Conservation (phyloP, 768 basidiomycete genomes). For the Boletus sp. region DNA sequence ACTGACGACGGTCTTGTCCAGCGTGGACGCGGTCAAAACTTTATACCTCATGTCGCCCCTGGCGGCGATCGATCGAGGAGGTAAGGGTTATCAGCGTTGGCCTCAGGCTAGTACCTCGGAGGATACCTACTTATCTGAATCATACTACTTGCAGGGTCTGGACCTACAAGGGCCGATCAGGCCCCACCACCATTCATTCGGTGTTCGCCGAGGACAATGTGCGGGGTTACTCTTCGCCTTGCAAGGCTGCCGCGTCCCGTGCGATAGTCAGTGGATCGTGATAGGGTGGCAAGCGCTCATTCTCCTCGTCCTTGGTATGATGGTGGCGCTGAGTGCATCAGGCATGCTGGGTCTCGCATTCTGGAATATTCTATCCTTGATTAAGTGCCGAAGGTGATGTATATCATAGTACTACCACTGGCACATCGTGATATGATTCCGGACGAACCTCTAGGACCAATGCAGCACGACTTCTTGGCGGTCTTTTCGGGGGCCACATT, state of each 20-base stretch:
- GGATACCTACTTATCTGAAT: not conserved
- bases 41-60: conserved; percentile 11
- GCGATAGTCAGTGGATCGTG: not conserved
- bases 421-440: not conserved
- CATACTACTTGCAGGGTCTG: not conserved
- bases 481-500: not conserved
- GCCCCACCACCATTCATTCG: not conserved
- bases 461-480: not conserved
- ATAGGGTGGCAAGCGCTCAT: not conserved
- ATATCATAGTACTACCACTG: not conserved
- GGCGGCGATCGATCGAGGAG: conserved; percentile 8
- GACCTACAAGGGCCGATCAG: not conserved
- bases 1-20: not conserved
- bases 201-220: not conserved
- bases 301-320: not conserved
- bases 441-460: not conserved
- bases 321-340: not conserved
- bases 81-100: not conserved
- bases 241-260: not conserved
- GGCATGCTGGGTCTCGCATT: not conserved
- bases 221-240: not conserved
- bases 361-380: not conserved
- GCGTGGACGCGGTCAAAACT: conserved; percentile 5
- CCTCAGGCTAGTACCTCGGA: not conserved
- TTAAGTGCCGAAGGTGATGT: not conserved